Base-by-base conservation (phyloP, 1,284 basidiomycete species). In the Phellinidium pouzarii region DNA sequence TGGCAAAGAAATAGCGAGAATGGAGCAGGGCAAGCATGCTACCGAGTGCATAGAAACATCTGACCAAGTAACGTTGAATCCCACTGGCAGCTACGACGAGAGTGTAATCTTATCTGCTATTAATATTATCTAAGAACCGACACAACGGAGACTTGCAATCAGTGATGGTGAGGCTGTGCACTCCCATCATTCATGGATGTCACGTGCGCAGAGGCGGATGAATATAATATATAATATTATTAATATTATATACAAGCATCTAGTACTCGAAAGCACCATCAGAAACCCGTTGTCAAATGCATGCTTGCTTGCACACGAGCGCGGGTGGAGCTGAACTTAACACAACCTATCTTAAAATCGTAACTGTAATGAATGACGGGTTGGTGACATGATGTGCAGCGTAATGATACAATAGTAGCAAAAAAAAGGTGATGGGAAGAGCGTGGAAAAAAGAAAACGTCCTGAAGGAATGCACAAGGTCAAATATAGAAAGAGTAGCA, bases 381-480 rank as follows among this genome's bases (percentile, higher is more conserved):
- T 31, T 59, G 48, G 58, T 49, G 51, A 44, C 44, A 47, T 37
- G 5, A 45, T 45, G 26, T 34, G 20, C 17, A 40, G 48, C 56
- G 36, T 14, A 14, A 45, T 41, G 51, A 42, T 34, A 34, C 31
- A 23, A 37, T 44, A 34, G 31, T 31, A 20, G 25, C 9, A 42
- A 47, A n/a, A 47, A 50, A 47, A 42, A 22, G 29, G 23, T 43
- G 60, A 48, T 44, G 54, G 47, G 55, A 46, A 43, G 31, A 54
- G 55, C 5, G 44, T 25, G 45, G 22, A 22, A 44, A 27, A 54
- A 48, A 47, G 27, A 46, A 34, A 34, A 34, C 31, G 11, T 34
- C 14, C 31, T 34, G 31, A 34, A 34, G 14, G 40, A 47, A 49
- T 44, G 44, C 31, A 48, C 26, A 63, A 48, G 50, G 59, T 62